Conservation (phyloP, 2,329 filamentous ascomycete species). For the Colletotrichum tamarilloi region DNA sequence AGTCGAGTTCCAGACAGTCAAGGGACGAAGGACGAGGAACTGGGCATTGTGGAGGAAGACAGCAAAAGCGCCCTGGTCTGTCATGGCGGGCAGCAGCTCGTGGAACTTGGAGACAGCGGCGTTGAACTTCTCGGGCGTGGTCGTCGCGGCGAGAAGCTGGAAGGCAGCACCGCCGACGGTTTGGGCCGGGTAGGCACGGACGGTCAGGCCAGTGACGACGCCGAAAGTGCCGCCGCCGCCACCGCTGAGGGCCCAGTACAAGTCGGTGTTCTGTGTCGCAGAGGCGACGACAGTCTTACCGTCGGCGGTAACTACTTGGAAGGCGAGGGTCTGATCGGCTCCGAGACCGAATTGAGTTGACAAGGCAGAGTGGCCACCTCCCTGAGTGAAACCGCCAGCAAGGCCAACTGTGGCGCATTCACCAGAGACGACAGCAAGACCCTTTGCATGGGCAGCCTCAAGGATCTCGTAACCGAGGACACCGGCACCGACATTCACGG, state of each 20-base stretch:
- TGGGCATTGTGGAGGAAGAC: slow-evolving; percentile 59
- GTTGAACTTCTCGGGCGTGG: slow-evolving; percentile 56
- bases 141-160: slow-evolving; percentile 45
- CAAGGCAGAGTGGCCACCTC: slow-evolving; percentile 58
- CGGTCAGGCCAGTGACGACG: slow-evolving; percentile 61
- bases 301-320: slow-evolving; percentile 55
- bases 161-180: slow-evolving; percentile 57
- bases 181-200: slow-evolving; percentile 57
- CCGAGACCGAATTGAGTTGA: slow-evolving; percentile 55
- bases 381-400: slow-evolving; percentile 60
- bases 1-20: slow-evolving; percentile 44
- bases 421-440: slow-evolving; percentile 31
- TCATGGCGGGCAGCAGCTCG: slow-evolving; percentile 54
- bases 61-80: slow-evolving; percentile 61
- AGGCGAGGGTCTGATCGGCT: slow-evolving; percentile 60
- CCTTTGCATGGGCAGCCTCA: slow-evolving; percentile 45
- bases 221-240: slow-evolving; percentile 65
- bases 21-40: slow-evolving; percentile 53
- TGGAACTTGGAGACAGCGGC: slow-evolving; percentile 56
- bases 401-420: slow-evolving; percentile 41
- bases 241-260: slow-evolving; percentile 66
- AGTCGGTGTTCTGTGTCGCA: slow-evolving; percentile 54
- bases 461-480: slow-evolving; percentile 60
- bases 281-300: slow-evolving; percentile 56
- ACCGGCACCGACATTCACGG: slow-evolving; percentile 65